These are phyloP conservation scores for Leccinellum albellum DNA, from an alignment of 768 basidiomycete genomes.

Conservation along the genomic window DNA sequence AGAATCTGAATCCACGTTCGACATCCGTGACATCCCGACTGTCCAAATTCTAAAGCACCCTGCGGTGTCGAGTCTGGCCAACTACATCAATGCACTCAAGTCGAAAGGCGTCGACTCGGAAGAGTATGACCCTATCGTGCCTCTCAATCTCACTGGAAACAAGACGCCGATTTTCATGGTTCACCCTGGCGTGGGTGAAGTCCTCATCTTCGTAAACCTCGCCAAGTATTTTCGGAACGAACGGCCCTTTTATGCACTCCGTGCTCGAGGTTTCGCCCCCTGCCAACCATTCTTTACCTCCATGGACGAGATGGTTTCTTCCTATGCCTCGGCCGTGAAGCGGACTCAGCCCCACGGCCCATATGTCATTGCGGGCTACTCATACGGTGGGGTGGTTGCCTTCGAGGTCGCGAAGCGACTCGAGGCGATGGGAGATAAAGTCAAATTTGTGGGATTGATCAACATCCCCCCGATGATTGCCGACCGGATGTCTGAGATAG, in stretches of 20 bases:
- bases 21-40: background rate
- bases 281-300: background rate
- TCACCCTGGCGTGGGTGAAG: conserved; percentile 1
- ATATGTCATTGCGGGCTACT: background rate
- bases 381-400: background rate
- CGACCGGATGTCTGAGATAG: background rate
- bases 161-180: background rate
- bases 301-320: background rate
- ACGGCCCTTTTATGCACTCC: background rate
- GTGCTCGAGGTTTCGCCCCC: background rate
- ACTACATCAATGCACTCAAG: background rate
- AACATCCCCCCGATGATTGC: background rate
- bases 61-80: background rate
- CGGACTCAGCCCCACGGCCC: background rate
- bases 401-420: background rate
- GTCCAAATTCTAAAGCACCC: background rate
- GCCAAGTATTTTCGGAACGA: background rate
- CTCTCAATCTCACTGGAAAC: background rate
- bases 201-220: background rate
- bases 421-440: background rate
- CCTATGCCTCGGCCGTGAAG: background rate
- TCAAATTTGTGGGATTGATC: background rate
- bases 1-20: background rate
- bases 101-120: background rate
- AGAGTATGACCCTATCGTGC: background rate